Conservation (phyloP, 352 stramenopile genomes). For the Bremia lactucae region DNA sequence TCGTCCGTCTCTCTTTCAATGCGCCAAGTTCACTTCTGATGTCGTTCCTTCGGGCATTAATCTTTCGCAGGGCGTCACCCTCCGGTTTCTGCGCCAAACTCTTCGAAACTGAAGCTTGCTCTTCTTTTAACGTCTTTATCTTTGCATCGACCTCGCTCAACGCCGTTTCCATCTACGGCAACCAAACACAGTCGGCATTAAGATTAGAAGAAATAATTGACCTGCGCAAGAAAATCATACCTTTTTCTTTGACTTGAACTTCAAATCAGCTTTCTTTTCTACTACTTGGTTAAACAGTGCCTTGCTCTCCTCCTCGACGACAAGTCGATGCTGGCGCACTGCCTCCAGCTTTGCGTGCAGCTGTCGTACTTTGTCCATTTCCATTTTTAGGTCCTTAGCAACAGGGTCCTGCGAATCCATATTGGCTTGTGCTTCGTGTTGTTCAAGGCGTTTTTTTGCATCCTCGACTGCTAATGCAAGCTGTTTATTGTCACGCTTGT, state of each 20-base stretch:
- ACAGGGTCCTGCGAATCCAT: slow-evolving; percentile 64
- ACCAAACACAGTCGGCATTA: slow-evolving; percentile 1
- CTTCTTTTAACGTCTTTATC: slow-evolving; percentile 68
- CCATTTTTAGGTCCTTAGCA: slow-evolving; percentile 69
- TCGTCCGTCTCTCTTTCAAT: slow-evolving; percentile 73
- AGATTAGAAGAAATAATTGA: background rate
- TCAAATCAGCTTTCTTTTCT: slow-evolving; percentile 83
- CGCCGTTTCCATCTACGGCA: slow-evolving; percentile 54
- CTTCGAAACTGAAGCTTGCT: slow-evolving; percentile 72
- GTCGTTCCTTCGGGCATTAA: slow-evolving; percentile 74
- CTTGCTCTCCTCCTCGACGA: slow-evolving; percentile 83
- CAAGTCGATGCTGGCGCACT: slow-evolving; percentile 75
- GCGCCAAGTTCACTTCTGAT: slow-evolving; percentile 77
- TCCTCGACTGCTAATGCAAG: slow-evolving; percentile 65
- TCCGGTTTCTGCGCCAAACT: slow-evolving; percentile 63
- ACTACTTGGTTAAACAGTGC: slow-evolving; percentile 84
- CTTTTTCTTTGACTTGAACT: slow-evolving; percentile 86
- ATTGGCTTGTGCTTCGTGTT: slow-evolving; percentile 71
- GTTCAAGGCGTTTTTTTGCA: slow-evolving; percentile 70
- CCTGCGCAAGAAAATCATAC: slow-evolving; percentile 10
- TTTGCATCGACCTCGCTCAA: slow-evolving; percentile 77
- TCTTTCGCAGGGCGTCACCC: slow-evolving; percentile 66
- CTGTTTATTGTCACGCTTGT: slow-evolving; percentile 83
- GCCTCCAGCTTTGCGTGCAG: slow-evolving; percentile 78
- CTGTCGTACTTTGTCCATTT: slow-evolving; percentile 80